These are phyloP conservation scores for Pochonia chlamydosporia DNA, from an alignment of 2,329 filamentous ascomycete species.

Conservation along the genomic window DNA sequence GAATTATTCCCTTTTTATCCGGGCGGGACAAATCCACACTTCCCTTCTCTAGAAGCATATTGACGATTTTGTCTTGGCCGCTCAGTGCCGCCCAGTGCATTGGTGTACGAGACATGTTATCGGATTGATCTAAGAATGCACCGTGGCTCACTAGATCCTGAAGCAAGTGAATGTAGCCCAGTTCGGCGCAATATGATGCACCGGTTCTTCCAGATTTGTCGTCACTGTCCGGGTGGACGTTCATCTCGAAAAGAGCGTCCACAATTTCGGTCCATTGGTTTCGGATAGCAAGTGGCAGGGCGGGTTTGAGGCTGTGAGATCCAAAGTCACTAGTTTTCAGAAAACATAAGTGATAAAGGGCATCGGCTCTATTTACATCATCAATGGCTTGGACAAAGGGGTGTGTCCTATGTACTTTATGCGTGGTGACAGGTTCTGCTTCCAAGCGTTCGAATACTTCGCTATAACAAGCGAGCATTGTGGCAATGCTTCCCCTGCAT, in stretches of 20 bases:
- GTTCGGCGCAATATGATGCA: constrained; percentile 11
- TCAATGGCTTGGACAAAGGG: constrained; percentile 5
- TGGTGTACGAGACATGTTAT: constrained; percentile 5
- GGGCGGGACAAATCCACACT: too few relatives aligned
- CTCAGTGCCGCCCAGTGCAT: constrained; percentile 5
- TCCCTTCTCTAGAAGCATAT: neutral
- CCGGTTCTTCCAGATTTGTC: constrained; percentile 12
- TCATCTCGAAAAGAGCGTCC: constrained; percentile 9
- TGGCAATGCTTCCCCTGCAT: neutral
- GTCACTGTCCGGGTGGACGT: constrained; percentile 6
- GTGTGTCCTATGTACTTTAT: neutral
- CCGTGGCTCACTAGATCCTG: constrained; percentile 2
- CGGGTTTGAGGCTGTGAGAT: constrained; percentile 1
- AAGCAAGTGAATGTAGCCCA: constrained; percentile 5
- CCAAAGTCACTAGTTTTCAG: constrained; percentile 2
- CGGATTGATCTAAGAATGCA: constrained; percentile 5
- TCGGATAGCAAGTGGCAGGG: constrained; percentile 10
- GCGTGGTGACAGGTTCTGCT: neutral
- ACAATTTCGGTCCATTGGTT: constrained; percentile 11
- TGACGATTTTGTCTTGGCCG: neutral
- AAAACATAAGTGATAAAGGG: constrained; percentile 8
- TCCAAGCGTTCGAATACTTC: neutral
- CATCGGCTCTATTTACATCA: neutral
- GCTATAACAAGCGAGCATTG: constrained; percentile 8
- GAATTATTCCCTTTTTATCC: too few relatives aligned